Evolutionary conservation across 257 asterid species (phyloP).

Genomic region (Solanum dulcamara): DNA sequence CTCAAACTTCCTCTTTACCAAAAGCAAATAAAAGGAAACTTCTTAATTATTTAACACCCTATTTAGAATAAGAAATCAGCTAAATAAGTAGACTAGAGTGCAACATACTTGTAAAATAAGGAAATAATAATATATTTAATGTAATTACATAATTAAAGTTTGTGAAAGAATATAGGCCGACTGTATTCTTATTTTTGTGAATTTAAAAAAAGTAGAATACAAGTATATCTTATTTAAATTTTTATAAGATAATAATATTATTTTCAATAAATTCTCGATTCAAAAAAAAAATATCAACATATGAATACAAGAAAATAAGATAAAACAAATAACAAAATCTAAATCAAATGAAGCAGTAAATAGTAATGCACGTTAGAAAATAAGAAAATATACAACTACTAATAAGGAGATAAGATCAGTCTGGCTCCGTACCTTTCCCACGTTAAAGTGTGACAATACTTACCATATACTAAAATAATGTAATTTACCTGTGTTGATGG

Average conservation of each 20-base stretch:
- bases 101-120: not conserved
- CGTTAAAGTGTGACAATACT: not conserved
- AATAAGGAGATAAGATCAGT: not conserved
- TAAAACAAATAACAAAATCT: not conserved
- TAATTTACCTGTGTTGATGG: not conserved
- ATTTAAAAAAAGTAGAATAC: not conserved
- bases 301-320: not conserved
- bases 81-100: not conserved
- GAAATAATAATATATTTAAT: not conserved
- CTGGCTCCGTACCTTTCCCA: not conserved
- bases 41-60: not conserved
- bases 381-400: not conserved
- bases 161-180: fast-evolving
- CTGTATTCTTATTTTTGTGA: not conserved
- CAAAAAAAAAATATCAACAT: not conserved
- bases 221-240: not conserved
- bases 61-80: not conserved
- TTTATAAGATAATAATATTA: not conserved
- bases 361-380: not conserved
- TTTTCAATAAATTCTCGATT: fast-evolving
- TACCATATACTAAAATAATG: not conserved
- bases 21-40: not conserved
- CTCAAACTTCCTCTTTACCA: not conserved
- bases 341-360: not conserved
- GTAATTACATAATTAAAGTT: not conserved